Evolutionary conservation across 192 early-diverging fungal species (phyloP), one percentile per base, ranked within the genome.

Genomic region (Rhizoclosmatium sp.): DNA sequence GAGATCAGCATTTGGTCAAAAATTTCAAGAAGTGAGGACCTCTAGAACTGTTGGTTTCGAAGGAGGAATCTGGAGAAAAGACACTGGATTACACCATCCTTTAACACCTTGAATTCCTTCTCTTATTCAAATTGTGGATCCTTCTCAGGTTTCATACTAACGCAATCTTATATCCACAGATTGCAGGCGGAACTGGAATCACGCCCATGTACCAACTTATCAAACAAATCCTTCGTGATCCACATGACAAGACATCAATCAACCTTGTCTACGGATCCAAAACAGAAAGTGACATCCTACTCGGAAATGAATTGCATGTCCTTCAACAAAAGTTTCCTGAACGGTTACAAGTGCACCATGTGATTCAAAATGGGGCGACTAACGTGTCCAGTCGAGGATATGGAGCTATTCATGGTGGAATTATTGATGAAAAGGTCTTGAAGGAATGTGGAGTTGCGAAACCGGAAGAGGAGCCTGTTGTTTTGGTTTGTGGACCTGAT

Each of bases 161-260:
- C 14, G 10, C 5, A 54, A 54, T 12, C 45, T 71, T 16, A 59
- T 46, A 44, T 4, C 19, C 21, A 41, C 75, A 87, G 87, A 92
- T 96, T 87, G 96, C 96, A 54, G 94, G 95, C 40, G 96, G 96
- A 61, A 97, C 95, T 59, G 97, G 87, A 39, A 94, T 98, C 75
- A 95, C 97, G 2, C 97, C 97, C 56, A 95, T 97, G 94, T 92
- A 94, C 82, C 96, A 94, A 90, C 92, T 99, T 70, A 93, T 98
- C 68, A 93, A 93, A 62, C 89, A 91, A 46, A 90, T 98, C 42
- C 81, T 94, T 65, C 88, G 89, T 68, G 92, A 97, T 82, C 93
- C 95, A 23, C 82, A 84, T 41, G 97, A 99, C 83, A 92, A 92
- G 79, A 97, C 97, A n/a, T 83, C 84, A 58, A 84, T 99, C 59